phyloP scores from a whole-genome alignment of 371 early-diverging fungal genomes.

The Dinochytrium kinnereticum region DNA sequence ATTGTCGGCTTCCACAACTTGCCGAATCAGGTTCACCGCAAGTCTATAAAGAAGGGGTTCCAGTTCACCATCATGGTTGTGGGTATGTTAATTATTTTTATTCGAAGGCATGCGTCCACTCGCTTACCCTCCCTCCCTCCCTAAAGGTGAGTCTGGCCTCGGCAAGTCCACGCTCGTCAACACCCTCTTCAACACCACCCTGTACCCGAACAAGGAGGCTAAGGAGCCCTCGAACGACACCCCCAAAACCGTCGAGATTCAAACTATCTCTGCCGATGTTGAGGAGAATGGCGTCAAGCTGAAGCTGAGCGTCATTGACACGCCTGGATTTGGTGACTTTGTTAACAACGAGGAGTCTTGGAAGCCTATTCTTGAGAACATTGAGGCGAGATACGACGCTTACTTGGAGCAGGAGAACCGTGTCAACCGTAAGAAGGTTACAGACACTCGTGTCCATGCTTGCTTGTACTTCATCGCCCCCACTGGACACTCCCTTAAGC shows the following conservation, averaged over 20 bases:
- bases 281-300: conserved; percentile 85
- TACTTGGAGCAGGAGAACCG: conserved; percentile 93
- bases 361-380: conserved; percentile 94
- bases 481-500: conserved; percentile 91
- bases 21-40: conserved; percentile 98
- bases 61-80: conserved; percentile 97
- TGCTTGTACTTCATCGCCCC: conserved; percentile 98
- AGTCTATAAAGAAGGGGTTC: conserved; percentile 98
- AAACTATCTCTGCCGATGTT: conserved; percentile 84
- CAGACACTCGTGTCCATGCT: conserved; percentile 95
- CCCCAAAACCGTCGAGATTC: conserved; percentile 92
- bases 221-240: conserved; percentile 82
- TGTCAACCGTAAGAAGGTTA: conserved; percentile 84
- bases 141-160: conserved; percentile 93
- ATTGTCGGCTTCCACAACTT: conserved; percentile 98
- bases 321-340: conserved; percentile 95
- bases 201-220: conserved; percentile 86
- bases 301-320: conserved; percentile 92
- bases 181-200: conserved; percentile 93
- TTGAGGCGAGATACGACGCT: conserved; percentile 94
- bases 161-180: conserved; percentile 99
- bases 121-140: too few relatives aligned
- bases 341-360: conserved; percentile 94
- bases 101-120: neutral
- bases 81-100: conserved; percentile 65